These are phyloP conservation scores for Termitomyces sp. DNA, from an alignment of 768 basidiomycete species.

Conservation along the genomic window DNA sequence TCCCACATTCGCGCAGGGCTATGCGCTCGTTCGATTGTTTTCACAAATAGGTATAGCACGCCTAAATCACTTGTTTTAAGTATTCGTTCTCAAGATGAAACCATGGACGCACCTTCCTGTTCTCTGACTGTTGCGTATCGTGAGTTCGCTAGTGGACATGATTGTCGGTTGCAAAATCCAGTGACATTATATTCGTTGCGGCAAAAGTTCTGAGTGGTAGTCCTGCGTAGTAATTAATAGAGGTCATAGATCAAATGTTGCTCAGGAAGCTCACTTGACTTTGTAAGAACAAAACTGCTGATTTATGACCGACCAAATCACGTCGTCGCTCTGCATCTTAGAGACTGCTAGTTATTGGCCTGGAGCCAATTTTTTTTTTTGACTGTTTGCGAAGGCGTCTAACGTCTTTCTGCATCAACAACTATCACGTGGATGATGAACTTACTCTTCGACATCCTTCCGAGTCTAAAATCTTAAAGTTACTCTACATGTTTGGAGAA, in stretches of 20 bases:
- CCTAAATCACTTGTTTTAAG: conserved; percentile 40
- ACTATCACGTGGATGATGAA: conserved; percentile 1
- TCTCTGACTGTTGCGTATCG: conserved; percentile 98
- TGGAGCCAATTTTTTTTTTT: conserved; percentile 16
- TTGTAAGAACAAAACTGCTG: conserved; percentile 98
- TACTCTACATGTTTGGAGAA: background rate
- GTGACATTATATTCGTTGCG: conserved; percentile 98
- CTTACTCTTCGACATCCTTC: background rate
- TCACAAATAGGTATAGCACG: conserved; percentile 88
- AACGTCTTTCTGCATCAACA: conserved; percentile 1
- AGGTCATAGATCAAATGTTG: background rate
- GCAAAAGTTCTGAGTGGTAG: conserved; percentile 96
- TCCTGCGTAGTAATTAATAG: conserved; percentile 45
- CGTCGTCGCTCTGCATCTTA: conserved; percentile 91
- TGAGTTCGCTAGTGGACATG: conserved; percentile 97
- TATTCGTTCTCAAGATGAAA: background rate
- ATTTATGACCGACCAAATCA: conserved; percentile 97
- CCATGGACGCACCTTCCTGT: conserved; percentile 67
- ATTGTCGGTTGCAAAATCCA: conserved; percentile 91
- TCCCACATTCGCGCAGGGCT: conserved; percentile 99
- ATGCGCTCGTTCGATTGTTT: conserved; percentile 97
- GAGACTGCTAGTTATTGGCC: background rate
- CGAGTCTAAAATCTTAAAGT: no score
- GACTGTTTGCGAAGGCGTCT: conserved; percentile 14
- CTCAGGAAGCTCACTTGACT: conserved; percentile 77